Base-by-base conservation (phyloP, 352 stramenopile species). In the Phytophthora brassicae region DNA sequence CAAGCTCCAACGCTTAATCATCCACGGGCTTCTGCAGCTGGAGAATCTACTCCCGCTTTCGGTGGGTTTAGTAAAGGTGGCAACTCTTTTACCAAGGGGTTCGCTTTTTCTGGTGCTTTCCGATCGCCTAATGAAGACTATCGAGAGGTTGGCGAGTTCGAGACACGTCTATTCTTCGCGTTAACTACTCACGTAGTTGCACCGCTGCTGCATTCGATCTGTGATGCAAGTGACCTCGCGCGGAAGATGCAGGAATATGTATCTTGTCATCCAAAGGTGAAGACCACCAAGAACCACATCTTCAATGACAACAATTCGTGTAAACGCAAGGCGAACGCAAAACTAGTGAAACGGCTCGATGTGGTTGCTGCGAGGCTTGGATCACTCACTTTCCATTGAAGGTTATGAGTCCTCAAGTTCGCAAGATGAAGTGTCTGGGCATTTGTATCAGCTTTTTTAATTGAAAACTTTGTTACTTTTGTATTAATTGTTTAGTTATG, bases 201-300 rank as follows among this genome's bases (percentile, higher is more conserved):
- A 0, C 66, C 66, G 6, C 51, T 74, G 9, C 41, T 74, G 2
- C 55, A 57, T 29, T 59, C 66, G 0, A 47, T 69, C 33, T 70
- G 54, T 29, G 50, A 67, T 22, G 29, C 49, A 17, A 45, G 47
- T 24, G 50, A 60, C 28, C 51, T 74, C 8, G 45, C 60, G 12
- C 55, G 60, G 17, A 59, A 49, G 29, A 63, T 74, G 66, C 61
- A 64, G 28, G 55, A 68, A 17, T 75, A 75, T 28, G 53, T 62
- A 41, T 60, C 57, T 13, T 33, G 36, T n/a, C 36, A 59, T 23
- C 67, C 53, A 13, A 63, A 61, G 4, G 56, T 68, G 12, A 17
- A 28, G 12, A 29, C 31, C 4, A 52, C 35, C 16, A 45, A 35
- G 20, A 47, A n/a, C 5, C 61, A 74, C 26, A 52, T 71, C 19